Evolutionary conservation across 2,329 filamentous ascomycete species (phyloP), one percentile per base, ranked within the genome.

Genomic region (Colletotrichum nymphaeae): DNA sequence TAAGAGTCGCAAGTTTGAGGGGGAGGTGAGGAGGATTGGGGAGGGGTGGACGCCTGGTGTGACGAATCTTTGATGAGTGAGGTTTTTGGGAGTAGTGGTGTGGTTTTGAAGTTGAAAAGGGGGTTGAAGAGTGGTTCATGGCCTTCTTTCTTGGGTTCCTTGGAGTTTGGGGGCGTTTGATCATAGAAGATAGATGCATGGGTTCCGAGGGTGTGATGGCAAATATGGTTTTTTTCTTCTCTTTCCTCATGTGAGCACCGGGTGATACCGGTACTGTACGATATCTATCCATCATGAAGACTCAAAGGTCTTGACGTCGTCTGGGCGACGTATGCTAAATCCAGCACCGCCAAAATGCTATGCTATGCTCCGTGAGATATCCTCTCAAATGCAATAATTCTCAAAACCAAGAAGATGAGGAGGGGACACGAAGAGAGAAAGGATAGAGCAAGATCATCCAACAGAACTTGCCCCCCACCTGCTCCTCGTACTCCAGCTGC

Each of bases 11-110:
- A 91, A 87, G 80, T 99, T 99, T 82, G 89, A 91, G 63, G 90
- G 91, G 19, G 95, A 98, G 79, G 92, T 99, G 81, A 91, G 93
- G 81, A 88, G 93, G 77, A 97, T 99, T 81, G 97, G 95, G 42
- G 93, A 96, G 79, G 84, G 85, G 1, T 99, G 97, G 95, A 89
- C 89, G 69, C 94, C 95, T 1, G 95, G 95, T 9, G 86, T 93
- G 63, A 86, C 86, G 73, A 89, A 77, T 73, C 82, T 94, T 72
- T 94, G 81, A 88, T n/a, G 37, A 16, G 37, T 26, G 26, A 26
- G 32, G 4, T 1, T 7, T 32, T 32, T 46, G 72, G 22, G 0
- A 12, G 32, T 5, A 4, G 32, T 12, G 32, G 32, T 12, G 32
- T 35, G 32, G 1, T 1, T 35, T 22, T 52, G 4, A 16, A 9